Evolutionary conservation across 306 rosid species (phyloP).

Genomic region (Astragalus membranaceus): DNA sequence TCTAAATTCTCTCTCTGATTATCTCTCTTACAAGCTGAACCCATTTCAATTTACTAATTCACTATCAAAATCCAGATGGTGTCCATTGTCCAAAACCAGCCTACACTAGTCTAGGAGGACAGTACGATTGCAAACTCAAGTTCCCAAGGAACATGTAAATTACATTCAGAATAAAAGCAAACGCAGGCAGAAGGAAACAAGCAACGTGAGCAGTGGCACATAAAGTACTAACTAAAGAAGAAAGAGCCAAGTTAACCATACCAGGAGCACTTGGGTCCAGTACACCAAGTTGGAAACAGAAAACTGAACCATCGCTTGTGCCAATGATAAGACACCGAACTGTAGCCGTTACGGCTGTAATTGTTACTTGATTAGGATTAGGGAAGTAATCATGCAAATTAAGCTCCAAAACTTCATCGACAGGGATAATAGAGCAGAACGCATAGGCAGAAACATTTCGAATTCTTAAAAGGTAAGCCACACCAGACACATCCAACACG

Average conservation of each 20-base stretch:
- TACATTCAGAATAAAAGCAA: not conserved
- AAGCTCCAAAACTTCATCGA: conserved; percentile 44
- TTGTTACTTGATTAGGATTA: conserved; percentile 29
- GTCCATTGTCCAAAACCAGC: conserved; percentile 20
- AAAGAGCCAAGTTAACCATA: conserved; percentile 23
- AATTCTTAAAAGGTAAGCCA: conserved; percentile 60
- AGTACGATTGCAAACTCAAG: not conserved
- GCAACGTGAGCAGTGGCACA: not conserved
- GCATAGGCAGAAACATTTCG: conserved; percentile 42
- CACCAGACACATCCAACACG: conserved; percentile 60
- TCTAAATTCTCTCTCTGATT: too few species aligned
- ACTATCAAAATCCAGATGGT: not conserved
- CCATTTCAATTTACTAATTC: not conserved
- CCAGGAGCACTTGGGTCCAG: conserved; percentile 61
- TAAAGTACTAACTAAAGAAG: not conserved
- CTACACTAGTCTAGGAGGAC: not conserved
- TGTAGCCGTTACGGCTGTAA: conserved; percentile 50
- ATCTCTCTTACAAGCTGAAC: too few species aligned
- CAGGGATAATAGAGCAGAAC: conserved; percentile 40
- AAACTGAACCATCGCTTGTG: conserved; percentile 62
- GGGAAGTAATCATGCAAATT: conserved; percentile 33
- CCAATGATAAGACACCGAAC: conserved; percentile 71
- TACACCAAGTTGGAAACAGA: conserved; percentile 65
- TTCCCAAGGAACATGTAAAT: not conserved
- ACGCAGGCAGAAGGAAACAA: not conserved